Conservation (phyloP, 1,284 basidiomycete genomes). For the Ceratorhiza oryzae-sativae region DNA sequence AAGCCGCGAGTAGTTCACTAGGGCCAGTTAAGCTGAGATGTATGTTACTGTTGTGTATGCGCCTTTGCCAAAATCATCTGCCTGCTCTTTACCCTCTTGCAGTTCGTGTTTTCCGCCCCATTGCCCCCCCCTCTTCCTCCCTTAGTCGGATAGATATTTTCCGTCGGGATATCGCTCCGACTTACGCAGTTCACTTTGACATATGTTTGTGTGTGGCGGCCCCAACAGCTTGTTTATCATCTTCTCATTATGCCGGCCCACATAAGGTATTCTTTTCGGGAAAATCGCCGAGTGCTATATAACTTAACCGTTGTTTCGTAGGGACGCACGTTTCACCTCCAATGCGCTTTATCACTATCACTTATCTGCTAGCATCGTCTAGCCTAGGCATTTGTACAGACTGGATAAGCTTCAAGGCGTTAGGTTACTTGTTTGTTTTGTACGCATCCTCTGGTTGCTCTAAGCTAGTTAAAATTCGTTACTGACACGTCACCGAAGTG, state of each 20-base stretch:
- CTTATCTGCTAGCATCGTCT: background rate
- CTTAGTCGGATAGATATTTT: no score
- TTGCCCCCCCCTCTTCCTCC: no score
- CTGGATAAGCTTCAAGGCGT: background rate
- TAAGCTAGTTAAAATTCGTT: no score
- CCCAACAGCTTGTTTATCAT: background rate
- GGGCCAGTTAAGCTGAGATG: no score
- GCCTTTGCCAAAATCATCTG: no score
- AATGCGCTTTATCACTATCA: background rate
- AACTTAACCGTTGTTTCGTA: background rate
- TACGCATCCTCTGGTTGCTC: no score
- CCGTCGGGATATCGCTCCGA: no score
- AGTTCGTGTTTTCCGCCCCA: no score
- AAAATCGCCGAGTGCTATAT: background rate
- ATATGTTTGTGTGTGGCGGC: background rate
- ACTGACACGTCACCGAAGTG: background rate
- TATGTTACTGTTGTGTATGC: no score
- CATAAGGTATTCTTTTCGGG: background rate
- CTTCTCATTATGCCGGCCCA: background rate
- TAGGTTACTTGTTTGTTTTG: conserved; percentile 10
- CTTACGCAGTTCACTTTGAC: no score
- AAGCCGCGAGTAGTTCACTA: no score
- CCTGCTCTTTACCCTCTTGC: no score
- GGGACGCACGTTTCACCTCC: background rate
- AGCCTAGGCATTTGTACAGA: background rate